A percentile compares a stretch with the other conserved stretches of the same genome.
Evolutionary conservation across 2,329 filamentous ascomycete species (phyloP).

Genomic region (Colletotrichum higginsianum): DNA sequence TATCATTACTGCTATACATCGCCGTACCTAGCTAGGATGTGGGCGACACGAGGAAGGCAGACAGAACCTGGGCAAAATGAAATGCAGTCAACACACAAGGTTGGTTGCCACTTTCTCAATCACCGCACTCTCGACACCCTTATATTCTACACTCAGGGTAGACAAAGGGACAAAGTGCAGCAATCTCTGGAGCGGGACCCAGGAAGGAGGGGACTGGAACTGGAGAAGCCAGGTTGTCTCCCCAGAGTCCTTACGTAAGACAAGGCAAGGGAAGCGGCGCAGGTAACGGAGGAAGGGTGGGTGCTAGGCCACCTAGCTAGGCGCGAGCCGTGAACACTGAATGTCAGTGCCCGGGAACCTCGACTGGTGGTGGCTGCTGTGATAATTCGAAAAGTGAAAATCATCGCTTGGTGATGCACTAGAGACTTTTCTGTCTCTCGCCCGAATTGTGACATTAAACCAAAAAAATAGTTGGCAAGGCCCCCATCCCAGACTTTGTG

Average conservation of each 20-base stretch:
- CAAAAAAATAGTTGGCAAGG: background rate
- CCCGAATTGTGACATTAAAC: background rate
- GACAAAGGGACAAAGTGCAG: too few species aligned
- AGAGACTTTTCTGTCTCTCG: background rate
- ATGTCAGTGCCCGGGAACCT: background rate
- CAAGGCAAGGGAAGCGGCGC: background rate
- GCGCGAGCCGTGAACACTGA: background rate
- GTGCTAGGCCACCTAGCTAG: background rate
- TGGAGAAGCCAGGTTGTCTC: slow-evolving; percentile 11
- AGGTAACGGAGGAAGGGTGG: background rate
- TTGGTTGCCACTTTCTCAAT: too few species aligned
- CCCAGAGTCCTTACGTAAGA: slow-evolving; percentile 24
- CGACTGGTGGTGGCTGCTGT: background rate
- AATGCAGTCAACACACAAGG: too few species aligned
- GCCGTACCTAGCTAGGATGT: too few species aligned
- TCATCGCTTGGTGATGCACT: background rate
- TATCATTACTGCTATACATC: too few species aligned
- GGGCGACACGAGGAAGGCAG: too few species aligned
- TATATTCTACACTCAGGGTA: too few species aligned
- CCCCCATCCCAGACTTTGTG: background rate
- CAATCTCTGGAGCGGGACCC: background rate
- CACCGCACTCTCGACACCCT: too few species aligned
- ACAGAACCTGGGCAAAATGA: too few species aligned
- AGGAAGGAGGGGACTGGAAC: slow-evolving; percentile 9
- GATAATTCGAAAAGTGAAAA: background rate